Base-by-base conservation (phyloP, 2,329 filamentous ascomycete species). In the Ophiostoma ips region DNA sequence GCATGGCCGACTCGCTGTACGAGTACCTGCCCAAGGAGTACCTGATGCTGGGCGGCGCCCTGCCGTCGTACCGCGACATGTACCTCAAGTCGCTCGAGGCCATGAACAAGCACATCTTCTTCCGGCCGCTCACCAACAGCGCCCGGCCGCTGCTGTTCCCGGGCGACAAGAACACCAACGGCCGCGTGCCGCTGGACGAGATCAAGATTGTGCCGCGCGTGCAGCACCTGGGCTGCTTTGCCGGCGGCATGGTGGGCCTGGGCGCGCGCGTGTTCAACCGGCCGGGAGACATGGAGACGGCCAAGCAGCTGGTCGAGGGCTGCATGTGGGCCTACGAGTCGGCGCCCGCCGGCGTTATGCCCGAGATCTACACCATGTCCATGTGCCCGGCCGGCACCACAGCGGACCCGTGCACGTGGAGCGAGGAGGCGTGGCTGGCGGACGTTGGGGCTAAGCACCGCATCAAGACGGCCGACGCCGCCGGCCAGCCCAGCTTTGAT, bases 11-110 rank as follows among this genome's bases (percentile, higher is more conserved):
- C 58, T 77, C 74, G 12, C 62, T 75, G 2, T 79, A 78, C 56
- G 76, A 79, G 59, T 90, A 84, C 61, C 73, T 85, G 55, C 70
- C 74, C 0, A 67, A 86, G 46, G 35, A 84, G 60, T 78, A 79
- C 58, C 64, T 84, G 43, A 66, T 86, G 15, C 72, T 86, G 0
- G 79, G 79, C 34, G 82, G 83, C 3, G 64, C 70, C 1, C 64
- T 75, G 18, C 51, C 75, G 13, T 70, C 60, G 53, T 61, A 61
- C 19, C 59, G 55, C 28, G 51, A 52, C 49, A 57, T 63, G 58
- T 63, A 63, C 52, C 53, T 58, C 46, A 52, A 49, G 21, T 59
- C 62, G 33, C 55, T 62, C 44, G 53, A 53, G 12, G 55, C 58
- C 0, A 64, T 67, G 31, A 66, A 68, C 59, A 63, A 62, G 53